Conservation (phyloP, 2,329 filamentous ascomycete species). For the Ceratocystis variospora region DNA sequence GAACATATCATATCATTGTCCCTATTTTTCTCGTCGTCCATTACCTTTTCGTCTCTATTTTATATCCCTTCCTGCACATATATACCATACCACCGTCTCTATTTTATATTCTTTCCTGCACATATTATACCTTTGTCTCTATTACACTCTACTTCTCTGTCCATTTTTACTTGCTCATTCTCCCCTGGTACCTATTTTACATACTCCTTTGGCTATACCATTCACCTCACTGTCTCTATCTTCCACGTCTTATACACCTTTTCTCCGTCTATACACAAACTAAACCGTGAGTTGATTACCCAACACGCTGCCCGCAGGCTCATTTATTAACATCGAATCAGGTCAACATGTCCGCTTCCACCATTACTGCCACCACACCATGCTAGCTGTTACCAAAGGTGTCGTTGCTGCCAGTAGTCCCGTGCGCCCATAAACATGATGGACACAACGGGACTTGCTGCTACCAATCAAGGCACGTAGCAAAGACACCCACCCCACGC, state of each 20-base stretch:
- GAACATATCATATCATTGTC: neutral
- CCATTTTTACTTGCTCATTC: neutral
- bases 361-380: neutral
- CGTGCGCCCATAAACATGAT: neutral
- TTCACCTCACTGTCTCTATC: neutral
- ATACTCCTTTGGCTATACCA: neutral
- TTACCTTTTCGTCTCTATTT: neutral
- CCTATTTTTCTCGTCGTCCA: neutral
- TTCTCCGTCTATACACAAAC: neutral
- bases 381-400: neutral
- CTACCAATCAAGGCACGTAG: neutral
- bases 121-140: neutral
- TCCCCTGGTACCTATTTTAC: neutral
- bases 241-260: neutral
- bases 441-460: neutral
- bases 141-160: neutral
- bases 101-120: neutral
- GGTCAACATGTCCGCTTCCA: neutral
- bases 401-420: neutral
- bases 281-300: neutral
- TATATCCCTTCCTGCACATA: neutral
- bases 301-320: neutral
- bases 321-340: neutral
- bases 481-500: neutral
- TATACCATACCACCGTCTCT: neutral